Evolutionary conservation across 805 yeast species (phyloP), one percentile per base, ranked within the genome.

Genomic region (Metschnikowia baotianmanensis): DNA sequence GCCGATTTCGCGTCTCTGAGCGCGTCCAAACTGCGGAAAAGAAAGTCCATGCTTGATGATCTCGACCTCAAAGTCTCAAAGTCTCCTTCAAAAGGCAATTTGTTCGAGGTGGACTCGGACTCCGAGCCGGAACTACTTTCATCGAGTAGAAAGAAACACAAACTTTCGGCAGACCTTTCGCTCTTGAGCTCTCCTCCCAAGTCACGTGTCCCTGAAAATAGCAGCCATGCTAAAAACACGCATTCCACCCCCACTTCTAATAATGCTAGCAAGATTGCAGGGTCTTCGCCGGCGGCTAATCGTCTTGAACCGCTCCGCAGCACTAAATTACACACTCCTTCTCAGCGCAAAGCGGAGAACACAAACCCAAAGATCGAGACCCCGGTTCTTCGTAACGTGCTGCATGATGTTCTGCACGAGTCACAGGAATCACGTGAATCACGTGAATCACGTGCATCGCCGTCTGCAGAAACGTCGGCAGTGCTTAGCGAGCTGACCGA

Each of bases 61-160:
- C 40, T 33, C 7, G 44, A 31, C 20, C 22, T 44, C 8, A 43
- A 46, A 12, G 25, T 36, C 31, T 22, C 48, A 6, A 38, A 34
- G 17, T 28, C 47, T 5, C 53, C 48, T 2, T 29, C 47, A 2
- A 49, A 47, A 30, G 55, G 55, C 21, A 51, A 49, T 20, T 13
- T 51, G 9, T 51, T 51, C 30, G 53, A 42, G 10, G 42, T 51
- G 4, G 53, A 49, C 3, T 36, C 48, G 6, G 53, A 44, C 16
- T 49, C 53, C 2, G 55, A 51, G 13, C 20, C 42, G 1, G 53
- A 47, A 15, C 11, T 43, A 15, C 50, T 47, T 13, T 45, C 53
- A 6, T 45, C 53, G 1, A 34, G 28, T 18, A 34, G 42, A 13
- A 47, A 47, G 32, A 42, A 42, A 23, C 40, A 22, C 21, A 49